Evolutionary conservation across 208 protist species (phyloP).

Genomic region (Trichomonas gallinae): DNA sequence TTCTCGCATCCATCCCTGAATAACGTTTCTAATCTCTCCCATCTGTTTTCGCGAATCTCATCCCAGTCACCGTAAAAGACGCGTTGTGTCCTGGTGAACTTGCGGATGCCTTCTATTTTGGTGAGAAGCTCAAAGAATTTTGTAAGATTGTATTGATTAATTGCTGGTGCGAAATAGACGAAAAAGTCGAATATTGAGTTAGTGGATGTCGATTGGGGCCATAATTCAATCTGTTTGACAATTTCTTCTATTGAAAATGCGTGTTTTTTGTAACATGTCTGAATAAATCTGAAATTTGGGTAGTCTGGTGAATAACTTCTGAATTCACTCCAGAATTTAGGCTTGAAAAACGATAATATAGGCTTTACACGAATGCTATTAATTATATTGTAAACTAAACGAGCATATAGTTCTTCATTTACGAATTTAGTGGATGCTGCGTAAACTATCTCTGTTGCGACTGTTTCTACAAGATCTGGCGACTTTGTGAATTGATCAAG

Average conservation of each 20-base stretch:
- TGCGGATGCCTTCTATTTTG: neutral
- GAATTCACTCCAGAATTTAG: neutral
- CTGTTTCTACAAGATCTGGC: neutral
- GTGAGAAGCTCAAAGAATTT: neutral
- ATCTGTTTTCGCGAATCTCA: neutral
- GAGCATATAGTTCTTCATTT: neutral
- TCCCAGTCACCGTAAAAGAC: neutral
- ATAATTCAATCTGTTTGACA: neutral
- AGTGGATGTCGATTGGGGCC: neutral
- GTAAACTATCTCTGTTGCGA: neutral
- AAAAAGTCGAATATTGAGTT: neutral
- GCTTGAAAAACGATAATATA: neutral
- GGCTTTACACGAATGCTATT: neutral
- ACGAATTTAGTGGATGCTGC: neutral
- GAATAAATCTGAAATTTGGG: neutral
- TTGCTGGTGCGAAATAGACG: neutral
- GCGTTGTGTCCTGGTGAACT: neutral
- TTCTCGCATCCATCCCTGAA: neutral
- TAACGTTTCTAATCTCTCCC: neutral
- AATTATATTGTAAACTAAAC: neutral
- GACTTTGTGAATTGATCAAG: neutral
- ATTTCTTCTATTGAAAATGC: neutral
- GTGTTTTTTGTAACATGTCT: neutral
- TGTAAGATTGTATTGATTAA: neutral
- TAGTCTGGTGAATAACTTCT: neutral